Evolutionary conservation across 148 eudicot species (phyloP), one percentile per base, ranked within the genome.

Genomic region (Simmondsia chinensis): DNA sequence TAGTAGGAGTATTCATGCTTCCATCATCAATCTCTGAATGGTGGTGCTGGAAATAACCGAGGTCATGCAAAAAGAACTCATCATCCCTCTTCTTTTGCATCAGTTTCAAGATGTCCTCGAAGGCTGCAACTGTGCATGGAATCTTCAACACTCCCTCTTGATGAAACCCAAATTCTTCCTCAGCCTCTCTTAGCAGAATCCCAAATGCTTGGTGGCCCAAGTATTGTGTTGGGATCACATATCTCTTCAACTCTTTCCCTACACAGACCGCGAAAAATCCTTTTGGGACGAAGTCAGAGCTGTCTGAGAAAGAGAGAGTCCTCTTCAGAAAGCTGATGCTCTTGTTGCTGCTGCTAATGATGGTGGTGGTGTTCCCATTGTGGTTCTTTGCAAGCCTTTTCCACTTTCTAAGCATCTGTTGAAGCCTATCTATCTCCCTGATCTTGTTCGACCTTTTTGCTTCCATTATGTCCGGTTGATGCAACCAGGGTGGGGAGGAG

Each of bases 161-260:
- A 25, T 89, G 85, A 47, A 89, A 89, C 2, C 97, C 97, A 27
- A 89, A 89, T 50, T 89, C 95, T 20, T 89, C 97, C 38, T 89
- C 97, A 1, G 97, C 97, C 58, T 89, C 87, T 56, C 77, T 55
- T 1, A 89, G 64, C 0, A 89, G 43, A 10, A 69, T 49, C 6
- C 74, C 68, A 14, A 89, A 84, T 6, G 82, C 87, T 26, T 69
- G 78, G 57, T 83, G 87, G 4, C 74, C 65, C 38, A 89, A 54
- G 29, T 78, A 82, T 1, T 72, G 74, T 0, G 81, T 88, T 6
- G 97, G 97, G 38, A 89, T 79, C 3, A 74, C 71, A 55, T 64
- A 89, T 41, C 95, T 71, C 51, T 84, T 84, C 10, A 75, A 58
- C 40, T 81, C 93, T 40, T 61, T 68, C 18, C 97, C 97, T 0